Conservation (phyloP, 306 rosid species). For the Medicago truncatula region DNA sequence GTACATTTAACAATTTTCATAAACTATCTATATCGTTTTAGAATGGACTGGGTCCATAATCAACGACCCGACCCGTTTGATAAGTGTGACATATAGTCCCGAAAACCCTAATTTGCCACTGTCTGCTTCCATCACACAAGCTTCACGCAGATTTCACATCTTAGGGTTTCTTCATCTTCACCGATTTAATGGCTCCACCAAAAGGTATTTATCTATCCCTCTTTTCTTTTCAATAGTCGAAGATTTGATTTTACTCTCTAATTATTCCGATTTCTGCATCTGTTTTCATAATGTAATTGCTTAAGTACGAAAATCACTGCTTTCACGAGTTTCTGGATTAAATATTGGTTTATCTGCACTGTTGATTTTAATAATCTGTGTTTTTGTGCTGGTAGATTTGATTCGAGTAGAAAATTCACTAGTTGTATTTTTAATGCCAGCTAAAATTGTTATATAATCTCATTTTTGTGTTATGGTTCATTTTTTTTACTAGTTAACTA, state of each 20-base stretch:
- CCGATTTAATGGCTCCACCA: constrained; percentile 61
- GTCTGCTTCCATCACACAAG: constrained; percentile 32
- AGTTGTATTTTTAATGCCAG: not conserved
- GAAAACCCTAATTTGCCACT: constrained; percentile 44
- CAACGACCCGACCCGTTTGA: not conserved
- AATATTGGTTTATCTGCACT: not conserved
- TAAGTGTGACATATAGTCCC: not conserved
- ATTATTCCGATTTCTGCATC: too few species aligned
- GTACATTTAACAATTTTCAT: not conserved
- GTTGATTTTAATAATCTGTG: not conserved
- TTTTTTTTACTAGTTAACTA: too few species aligned
- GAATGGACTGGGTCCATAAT: constrained; percentile 21
- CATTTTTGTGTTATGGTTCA: not conserved
- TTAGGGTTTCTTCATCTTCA: constrained; percentile 30
- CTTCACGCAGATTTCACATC: constrained; percentile 31
- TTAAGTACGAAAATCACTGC: not conserved
- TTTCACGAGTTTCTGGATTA: not conserved
- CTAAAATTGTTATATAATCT: not conserved
- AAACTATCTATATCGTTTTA: not conserved
- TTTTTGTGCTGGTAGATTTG: not conserved
- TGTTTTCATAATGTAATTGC: not conserved
- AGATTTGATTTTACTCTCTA: too few species aligned
- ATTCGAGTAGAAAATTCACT: not conserved
- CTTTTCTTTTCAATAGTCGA: too few species aligned
- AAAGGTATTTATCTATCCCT: constrained; percentile 52